Base-by-base conservation (phyloP, 1,139 yeast species). In the Schizosaccharomyces versatilis region DNA sequence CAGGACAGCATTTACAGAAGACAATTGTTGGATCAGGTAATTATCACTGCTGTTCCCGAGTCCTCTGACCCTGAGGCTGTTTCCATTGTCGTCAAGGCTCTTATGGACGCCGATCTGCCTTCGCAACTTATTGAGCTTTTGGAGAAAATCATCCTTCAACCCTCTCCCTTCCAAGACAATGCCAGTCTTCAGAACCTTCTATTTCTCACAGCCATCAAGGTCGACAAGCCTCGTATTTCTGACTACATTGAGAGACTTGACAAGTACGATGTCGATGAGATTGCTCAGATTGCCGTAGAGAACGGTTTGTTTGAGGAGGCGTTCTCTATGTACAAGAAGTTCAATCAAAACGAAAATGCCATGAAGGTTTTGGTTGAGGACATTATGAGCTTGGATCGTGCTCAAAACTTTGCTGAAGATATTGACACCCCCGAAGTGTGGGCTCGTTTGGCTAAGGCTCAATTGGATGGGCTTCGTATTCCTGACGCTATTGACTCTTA, bases 401-500 rank as follows among this genome's bases (percentile, higher is more conserved):
- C 94, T 65, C 93, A 83, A 65, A 79, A 80, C 59, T 93, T 84
- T 64, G 97, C 95, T 60, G 97, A 88, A 63, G 84, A 84, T 69
- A 73, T 85, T 61, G 90, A 88, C 63, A 74, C 77, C 47, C 78
- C 94, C 12, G 95, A 82, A 62, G 75, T 90, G 61, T 90, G 97
- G 97, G 81, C 84, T 64, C 94, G 86, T 69, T 77, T 93, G 59
- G 99, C 96, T 76, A 79, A 81, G 67, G 96, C 98, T 57, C 98
- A 93, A 71, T 76, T 90, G 65, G 85, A 86, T 64, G 98, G 97
- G 55, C 75, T 88, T 65, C 80, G 97, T 64, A 79, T 90, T 59
- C 82, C 88, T 52, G 97, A 90, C 66, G 88, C 98, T 40, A 83
- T 90, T 64, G 63, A 61, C 12, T 62, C 65, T 32, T 84, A 84